Evolutionary conservation across 2,329 filamentous ascomycete species (phyloP).

Genomic region (Fusarium lateritium): DNA sequence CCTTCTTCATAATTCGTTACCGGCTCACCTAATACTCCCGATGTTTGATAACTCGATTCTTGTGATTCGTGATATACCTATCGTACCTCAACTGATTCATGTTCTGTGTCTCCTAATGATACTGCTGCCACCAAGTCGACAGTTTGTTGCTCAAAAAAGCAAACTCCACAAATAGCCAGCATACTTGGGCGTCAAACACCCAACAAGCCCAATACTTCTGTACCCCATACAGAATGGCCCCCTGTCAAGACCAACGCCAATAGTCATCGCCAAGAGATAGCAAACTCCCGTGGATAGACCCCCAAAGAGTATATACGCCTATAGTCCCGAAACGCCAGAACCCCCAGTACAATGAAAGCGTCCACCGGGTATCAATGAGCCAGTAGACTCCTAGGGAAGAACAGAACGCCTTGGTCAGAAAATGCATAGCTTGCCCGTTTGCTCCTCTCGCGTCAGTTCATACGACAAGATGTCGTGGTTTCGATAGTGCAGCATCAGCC

Average conservation of each 20-base stretch:
- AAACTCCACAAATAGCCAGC: neutral
- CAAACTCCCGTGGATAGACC: neutral
- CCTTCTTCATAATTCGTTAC: neutral
- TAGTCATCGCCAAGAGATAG: constrained; percentile 6
- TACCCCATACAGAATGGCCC: neutral
- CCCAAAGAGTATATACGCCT: constrained; percentile 3
- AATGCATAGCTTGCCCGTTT: constrained; percentile 55
- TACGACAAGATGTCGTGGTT: constrained; percentile 80
- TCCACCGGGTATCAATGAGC: constrained; percentile 38
- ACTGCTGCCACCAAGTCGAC: neutral
- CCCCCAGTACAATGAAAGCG: constrained; percentile 18
- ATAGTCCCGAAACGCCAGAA: constrained; percentile 22
- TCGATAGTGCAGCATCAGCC: constrained; percentile 79
- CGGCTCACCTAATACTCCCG: constrained; percentile 22
- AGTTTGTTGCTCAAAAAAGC: neutral
- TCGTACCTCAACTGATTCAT: neutral
- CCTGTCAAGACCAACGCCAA: neutral
- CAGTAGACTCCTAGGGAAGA: constrained; percentile 23
- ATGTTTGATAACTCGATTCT: constrained; percentile 6
- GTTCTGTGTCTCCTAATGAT: neutral
- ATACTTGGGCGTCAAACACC: neutral
- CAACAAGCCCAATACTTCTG: neutral
- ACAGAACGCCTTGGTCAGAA: constrained; percentile 48
- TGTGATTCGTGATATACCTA: constrained; percentile 14
- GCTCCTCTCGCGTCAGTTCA: constrained; percentile 67